Evolutionary conservation across 108 stramenopile species (phyloP).

Genomic region (Ochromonas danica): DNA sequence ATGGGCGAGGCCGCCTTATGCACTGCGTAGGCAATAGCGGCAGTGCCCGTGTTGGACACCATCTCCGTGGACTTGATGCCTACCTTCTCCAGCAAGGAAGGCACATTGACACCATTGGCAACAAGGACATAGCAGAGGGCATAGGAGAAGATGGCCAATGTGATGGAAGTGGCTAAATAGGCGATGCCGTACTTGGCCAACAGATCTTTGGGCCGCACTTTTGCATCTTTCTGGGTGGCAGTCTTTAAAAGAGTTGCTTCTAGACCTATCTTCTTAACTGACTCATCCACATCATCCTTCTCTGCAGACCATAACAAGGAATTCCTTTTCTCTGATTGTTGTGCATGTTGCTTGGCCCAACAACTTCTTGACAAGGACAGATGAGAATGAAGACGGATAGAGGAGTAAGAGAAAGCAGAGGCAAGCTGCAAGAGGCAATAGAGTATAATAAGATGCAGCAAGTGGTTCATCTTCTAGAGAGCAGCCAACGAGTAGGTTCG

Average conservation of each 20-base stretch:
- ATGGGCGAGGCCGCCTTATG: conserved; percentile 95
- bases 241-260: conserved; percentile 69
- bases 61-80: conserved; percentile 70
- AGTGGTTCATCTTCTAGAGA: too few relatives aligned
- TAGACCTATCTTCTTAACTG: conserved; percentile 65
- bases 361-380: background rate
- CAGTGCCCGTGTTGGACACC: conserved; percentile 76
- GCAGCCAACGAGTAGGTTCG: too few relatives aligned
- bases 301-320: background rate
- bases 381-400: background rate
- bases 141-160: conserved; percentile 82
- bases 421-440: background rate
- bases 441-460: too few relatives aligned
- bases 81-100: conserved; percentile 67
- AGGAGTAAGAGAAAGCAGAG: background rate
- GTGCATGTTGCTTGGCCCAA: background rate
- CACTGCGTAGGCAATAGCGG: conserved; percentile 90
- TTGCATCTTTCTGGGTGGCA: background rate
- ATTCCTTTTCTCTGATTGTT: background rate
- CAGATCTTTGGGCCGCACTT: conserved; percentile 65
- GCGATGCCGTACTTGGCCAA: conserved; percentile 64
- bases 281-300: conserved; percentile 36
- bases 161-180: conserved; percentile 88
- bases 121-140: conserved; percentile 77
- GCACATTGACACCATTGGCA: conserved; percentile 80